Evolutionary conservation across 148 eudicot genomes (phyloP), one percentile per base, ranked within the genome.

Genomic region (Mesembryanthemum crystallinum): DNA sequence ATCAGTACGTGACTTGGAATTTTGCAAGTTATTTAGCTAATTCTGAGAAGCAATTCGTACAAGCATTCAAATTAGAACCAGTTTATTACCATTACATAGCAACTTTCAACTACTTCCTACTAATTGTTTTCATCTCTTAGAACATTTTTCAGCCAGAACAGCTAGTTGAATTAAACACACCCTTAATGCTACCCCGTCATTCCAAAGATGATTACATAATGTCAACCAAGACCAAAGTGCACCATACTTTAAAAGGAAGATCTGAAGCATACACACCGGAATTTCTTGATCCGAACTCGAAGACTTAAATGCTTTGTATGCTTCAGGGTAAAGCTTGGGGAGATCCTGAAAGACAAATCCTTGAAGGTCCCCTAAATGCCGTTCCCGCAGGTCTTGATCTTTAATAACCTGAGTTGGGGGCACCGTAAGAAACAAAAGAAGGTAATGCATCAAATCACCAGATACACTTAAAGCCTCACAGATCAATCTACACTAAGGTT

Each of bases 351-450:
- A 76, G 32, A 74, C 47, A 35, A 85, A 80, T 76, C 97, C 98
- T 85, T 94, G 93, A 83, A 91, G 95, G 71, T 81, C 98, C 54
- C 98, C 98, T 45, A 91, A 70, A 81, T 94, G 88, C 74, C 97
- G 84, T 81, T 94, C 98, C 55, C 98, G 87, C 74, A 94, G 78
- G 77, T 80, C 89, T 55, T 59, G 84, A 69, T 91, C 93, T 84
- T 63, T 84, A 30, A 87, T 73, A 64, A 94, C 92, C 98, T 94
- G 85, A 64, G 72, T 72, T 42, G 24, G 69, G 43, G 21, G 27
- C 23, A 24, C 62, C 43, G 14, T 6, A 39, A 8, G 14, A 66
- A 54, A 7, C 42, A 54, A 14, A 47, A 8, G 52, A 54, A 37
- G 57, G n/a, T 37, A 15, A 52, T 51, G 49, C 51, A 47, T 29